Percentiles rank a stretch among this genome's conserved stretches.
Conservation (phyloP, 2,329 filamentous ascomycete genomes). For the Neopestalotiopsis rosae region DNA sequence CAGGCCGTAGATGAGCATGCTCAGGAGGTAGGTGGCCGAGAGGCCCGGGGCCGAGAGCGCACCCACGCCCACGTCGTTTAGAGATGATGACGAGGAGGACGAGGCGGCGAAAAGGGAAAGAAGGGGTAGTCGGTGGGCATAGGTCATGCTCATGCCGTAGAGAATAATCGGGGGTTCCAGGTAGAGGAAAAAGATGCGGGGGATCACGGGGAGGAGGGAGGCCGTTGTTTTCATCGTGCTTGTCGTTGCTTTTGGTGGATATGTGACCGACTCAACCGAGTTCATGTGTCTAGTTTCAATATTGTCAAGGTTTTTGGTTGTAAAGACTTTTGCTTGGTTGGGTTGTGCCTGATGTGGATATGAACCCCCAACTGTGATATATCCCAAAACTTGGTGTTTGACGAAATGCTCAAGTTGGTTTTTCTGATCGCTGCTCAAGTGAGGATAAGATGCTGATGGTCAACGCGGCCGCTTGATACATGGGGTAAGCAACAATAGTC, state of each 20-base stretch:
- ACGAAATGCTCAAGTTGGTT: no score
- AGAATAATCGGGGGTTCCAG: slow-evolving; percentile 29
- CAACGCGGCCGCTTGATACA: no score
- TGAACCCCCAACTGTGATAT: no score
- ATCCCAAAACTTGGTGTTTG: no score
- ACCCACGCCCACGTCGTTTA: not conserved
- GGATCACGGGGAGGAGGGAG: slow-evolving; percentile 29
- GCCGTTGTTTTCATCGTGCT: slow-evolving; percentile 24
- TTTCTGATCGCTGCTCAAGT: no score
- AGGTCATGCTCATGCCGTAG: slow-evolving; percentile 26
- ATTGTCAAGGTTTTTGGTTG: no score
- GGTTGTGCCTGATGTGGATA: no score
- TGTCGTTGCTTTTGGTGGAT: not conserved
- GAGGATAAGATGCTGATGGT: no score
- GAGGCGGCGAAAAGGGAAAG: slow-evolving; percentile 16
- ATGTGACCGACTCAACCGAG: no score
- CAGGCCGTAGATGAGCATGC: slow-evolving; percentile 31
- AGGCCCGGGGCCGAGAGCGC: slow-evolving; percentile 20
- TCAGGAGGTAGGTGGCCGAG: slow-evolving; percentile 25
- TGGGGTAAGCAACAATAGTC: no score
- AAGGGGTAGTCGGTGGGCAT: slow-evolving; percentile 23
- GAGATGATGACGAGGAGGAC: not conserved
- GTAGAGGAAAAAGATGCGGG: slow-evolving; percentile 33
- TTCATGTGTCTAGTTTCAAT: no score
- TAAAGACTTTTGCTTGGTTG: no score